Conservation (phyloP, 108 stramenopile species). For the Chaetoceros tenuissimus region DNA sequence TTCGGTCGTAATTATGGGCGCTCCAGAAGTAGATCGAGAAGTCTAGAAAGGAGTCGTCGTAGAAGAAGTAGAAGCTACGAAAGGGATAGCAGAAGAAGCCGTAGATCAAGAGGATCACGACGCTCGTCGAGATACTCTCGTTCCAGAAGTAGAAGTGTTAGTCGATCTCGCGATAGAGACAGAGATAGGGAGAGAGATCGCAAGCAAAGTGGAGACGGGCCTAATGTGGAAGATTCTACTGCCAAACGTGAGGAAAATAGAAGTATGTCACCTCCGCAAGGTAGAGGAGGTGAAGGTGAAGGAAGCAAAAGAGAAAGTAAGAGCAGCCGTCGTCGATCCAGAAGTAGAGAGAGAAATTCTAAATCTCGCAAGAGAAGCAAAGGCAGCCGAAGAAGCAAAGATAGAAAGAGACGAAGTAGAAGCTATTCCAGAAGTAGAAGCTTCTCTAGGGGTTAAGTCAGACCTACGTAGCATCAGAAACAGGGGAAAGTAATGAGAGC, state of each 20-base stretch:
- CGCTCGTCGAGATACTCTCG: neutral
- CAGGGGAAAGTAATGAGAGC: too few relatives aligned
- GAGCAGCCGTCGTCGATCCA: neutral
- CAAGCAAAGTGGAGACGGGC: neutral
- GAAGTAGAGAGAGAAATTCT: slow-evolving; percentile 1
- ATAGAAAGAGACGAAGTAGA: too few relatives aligned
- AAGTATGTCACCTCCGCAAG: slow-evolving; percentile 1
- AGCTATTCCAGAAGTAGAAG: too few relatives aligned
- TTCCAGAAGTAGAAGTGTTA: neutral
- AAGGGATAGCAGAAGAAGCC: neutral
- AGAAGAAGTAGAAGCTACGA: neutral
- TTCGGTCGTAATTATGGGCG: neutral
- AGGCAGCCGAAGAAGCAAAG: slow-evolving; percentile 11
- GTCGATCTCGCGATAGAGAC: slow-evolving; percentile 13
- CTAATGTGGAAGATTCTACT: slow-evolving; percentile 7
- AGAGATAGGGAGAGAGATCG: slow-evolving; percentile 7
- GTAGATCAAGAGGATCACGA: too few relatives aligned
- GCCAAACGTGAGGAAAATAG: slow-evolving; percentile 8
- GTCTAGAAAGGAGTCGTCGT: neutral
- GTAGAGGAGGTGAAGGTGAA: slow-evolving; percentile 2
- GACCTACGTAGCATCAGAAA: too few relatives aligned
- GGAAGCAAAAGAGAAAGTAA: slow-evolving; percentile 6
- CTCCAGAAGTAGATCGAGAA: neutral
- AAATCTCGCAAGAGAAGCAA: slow-evolving; percentile 3
- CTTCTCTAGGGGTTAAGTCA: too few relatives aligned